Evolutionary conservation across 495 filamentous ascomycete genomes (phyloP).

Genomic region (Talaromyces ruber): DNA sequence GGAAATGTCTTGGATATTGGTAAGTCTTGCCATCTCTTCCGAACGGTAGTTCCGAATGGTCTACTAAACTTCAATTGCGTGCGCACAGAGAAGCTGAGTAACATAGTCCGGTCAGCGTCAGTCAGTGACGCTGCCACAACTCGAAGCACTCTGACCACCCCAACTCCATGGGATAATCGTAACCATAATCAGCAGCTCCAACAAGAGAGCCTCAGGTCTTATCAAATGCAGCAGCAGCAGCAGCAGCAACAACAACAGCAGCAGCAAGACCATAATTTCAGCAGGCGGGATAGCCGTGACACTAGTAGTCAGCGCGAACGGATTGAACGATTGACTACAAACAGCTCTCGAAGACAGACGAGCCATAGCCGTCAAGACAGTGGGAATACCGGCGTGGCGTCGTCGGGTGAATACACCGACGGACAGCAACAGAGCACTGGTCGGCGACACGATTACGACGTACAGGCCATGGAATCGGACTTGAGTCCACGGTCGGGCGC

Average conservation of each 20-base stretch:
- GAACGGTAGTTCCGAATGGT: slow-evolving; percentile 5
- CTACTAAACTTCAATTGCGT: slow-evolving; percentile 5
- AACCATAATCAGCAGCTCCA: slow-evolving; percentile 34
- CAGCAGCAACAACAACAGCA: slow-evolving; percentile 18
- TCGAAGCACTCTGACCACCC: slow-evolving; percentile 44
- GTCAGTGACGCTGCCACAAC: slow-evolving; percentile 47
- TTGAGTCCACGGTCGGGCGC: slow-evolving; percentile 59
- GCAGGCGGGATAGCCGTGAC: slow-evolving; percentile 49
- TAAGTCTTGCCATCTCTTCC: slow-evolving; percentile 35
- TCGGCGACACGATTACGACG: slow-evolving; percentile 86
- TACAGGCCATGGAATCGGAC: slow-evolving; percentile 91
- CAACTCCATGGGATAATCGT: slow-evolving; percentile 49
- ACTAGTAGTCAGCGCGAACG: slow-evolving; percentile 40
- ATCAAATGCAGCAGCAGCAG: background rate
- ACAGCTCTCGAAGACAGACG: slow-evolving; percentile 36
- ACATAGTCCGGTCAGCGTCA: slow-evolving; percentile 80
- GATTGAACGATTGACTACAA: slow-evolving; percentile 49
- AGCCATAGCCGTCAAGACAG: slow-evolving; percentile 61
- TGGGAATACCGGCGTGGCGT: slow-evolving; percentile 62
- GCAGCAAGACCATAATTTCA: slow-evolving; percentile 32
- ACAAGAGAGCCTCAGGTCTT: slow-evolving; percentile 8
- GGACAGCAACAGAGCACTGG: slow-evolving; percentile 36
- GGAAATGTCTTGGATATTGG: slow-evolving; percentile 93
- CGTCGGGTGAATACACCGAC: slow-evolving; percentile 70
- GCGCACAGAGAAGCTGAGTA: slow-evolving; percentile 81